phyloP scores from a whole-genome alignment of 306 rosid species.

The Sindora glabra region DNA sequence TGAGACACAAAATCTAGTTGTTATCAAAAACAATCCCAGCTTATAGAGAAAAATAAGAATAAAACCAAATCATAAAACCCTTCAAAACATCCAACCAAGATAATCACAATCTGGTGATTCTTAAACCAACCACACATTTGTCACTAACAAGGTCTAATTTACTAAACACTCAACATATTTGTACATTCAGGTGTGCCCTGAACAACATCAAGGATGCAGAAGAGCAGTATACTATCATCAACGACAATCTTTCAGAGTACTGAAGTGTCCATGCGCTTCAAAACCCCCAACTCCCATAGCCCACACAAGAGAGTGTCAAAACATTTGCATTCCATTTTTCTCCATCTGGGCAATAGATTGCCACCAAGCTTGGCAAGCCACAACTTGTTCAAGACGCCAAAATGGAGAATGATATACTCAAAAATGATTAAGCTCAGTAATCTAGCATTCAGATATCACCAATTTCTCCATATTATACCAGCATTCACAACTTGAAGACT shows the following conservation, averaged over 20 bases:
- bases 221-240: not conserved
- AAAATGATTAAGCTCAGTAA: not conserved
- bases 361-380: no score
- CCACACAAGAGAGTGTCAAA: no score
- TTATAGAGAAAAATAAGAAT: not conserved
- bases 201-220: not conserved
- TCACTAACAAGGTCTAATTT: not conserved
- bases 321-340: not conserved
- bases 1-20: constrained; percentile 24
- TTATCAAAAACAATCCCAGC: constrained; percentile 1
- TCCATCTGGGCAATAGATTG: not conserved
- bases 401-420: not conserved
- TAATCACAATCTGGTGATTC: not conserved
- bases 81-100: not conserved
- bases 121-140: not conserved
- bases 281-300: no score
- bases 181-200: not conserved
- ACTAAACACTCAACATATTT: not conserved
- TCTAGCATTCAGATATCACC: not conserved
- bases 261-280: not conserved
- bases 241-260: not conserved
- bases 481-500: not conserved
- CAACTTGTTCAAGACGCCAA: not conserved
- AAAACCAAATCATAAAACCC: constrained; percentile 1
- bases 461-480: not conserved